Base-by-base conservation (phyloP, 2,329 filamentous ascomycete genomes). In the Boeremia lycopersici region DNA sequence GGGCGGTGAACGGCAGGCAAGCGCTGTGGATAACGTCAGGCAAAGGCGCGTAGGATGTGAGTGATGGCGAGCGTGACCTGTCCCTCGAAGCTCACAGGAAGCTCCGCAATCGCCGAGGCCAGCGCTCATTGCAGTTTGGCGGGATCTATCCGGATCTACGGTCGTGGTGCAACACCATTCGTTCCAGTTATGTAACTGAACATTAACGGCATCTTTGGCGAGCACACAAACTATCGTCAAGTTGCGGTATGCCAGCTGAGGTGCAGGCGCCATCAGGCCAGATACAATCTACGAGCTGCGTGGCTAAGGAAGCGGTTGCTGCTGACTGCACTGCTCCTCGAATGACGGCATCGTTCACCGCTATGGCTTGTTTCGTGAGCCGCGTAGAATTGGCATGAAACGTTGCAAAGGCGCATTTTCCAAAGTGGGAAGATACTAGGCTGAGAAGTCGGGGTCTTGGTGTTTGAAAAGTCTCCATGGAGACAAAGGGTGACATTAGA, bases 41-140 rank as follows among this genome's bases (percentile, higher is more conserved):
- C 23, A 12, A 39, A 35, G 23, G 39, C 36, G 38, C 17, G 42
- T 47, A 47, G 47, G n/a, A 43, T 43, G 42, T 47, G 39, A 40
- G 34, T 48, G 53, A 53, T 40, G 43, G 48, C 25, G 25, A 44
- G 43, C 48, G 53, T 57, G 53, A 57, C 53, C 53, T 45, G 39
- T 38, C 39, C 42, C 47, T 43, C 42, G 53, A 57, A 48, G 45
- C 48, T 39, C 44, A 41, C 53, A 44, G 17, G 23, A 51, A 44
- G 48, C 48, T 44, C 48, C 48, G 39, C 48, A 48, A 49, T 48
- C 48, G 48, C 53, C 53, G 53, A 52, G 53, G 48, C 25, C 35
- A 35, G 23, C 33, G 26, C 48, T 33, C 5, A n/a, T 52, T 41
- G 35, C 28, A 39, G 53, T 42, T 36, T 33, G 40, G 53, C 53